Conservation (phyloP, 31 red algal species). For the Asparagopsis taxiformis region DNA sequence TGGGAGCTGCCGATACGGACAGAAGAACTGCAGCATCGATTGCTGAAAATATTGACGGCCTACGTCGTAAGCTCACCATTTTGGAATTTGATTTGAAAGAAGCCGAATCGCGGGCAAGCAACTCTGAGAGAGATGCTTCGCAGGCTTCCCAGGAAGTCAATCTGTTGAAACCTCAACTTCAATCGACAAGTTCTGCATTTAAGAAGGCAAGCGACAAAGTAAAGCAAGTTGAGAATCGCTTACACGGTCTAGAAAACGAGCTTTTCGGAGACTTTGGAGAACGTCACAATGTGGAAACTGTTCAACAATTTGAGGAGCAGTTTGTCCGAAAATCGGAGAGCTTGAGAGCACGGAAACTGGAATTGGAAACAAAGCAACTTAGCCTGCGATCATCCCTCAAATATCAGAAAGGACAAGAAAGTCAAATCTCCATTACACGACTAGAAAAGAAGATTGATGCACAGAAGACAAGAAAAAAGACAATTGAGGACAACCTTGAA, state of each 20-base stretch:
- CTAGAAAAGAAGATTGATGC: constrained; percentile 43
- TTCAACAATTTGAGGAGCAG: constrained; percentile 72
- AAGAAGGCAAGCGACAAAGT: constrained; percentile 28
- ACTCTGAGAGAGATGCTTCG: constrained; percentile 17
- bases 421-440: constrained; percentile 17
- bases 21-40: constrained; percentile 32
- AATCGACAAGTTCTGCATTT: constrained; percentile 16
- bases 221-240: constrained; percentile 26
- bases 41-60: constrained; percentile 35
- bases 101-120: neutral
- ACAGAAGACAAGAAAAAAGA: constrained; percentile 6
- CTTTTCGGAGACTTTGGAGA: constrained; percentile 71
- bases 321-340: constrained; percentile 72
- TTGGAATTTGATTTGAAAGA: constrained; percentile 30
- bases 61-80: constrained; percentile 28
- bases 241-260: constrained; percentile 68
- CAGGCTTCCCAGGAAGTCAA: constrained; percentile 33
- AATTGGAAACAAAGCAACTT: constrained; percentile 63
- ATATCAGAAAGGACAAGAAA: constrained; percentile 46
- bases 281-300: constrained; percentile 48
- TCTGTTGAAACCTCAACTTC: constrained; percentile 36
- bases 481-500: constrained; percentile 38
- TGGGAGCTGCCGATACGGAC: constrained; percentile 45
- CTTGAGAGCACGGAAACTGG: constrained; percentile 55
- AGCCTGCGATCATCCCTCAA: constrained; percentile 56